Evolutionary conservation across 2,329 filamentous ascomycete genomes (phyloP).

Genomic region (Fusarium liriodendri): DNA sequence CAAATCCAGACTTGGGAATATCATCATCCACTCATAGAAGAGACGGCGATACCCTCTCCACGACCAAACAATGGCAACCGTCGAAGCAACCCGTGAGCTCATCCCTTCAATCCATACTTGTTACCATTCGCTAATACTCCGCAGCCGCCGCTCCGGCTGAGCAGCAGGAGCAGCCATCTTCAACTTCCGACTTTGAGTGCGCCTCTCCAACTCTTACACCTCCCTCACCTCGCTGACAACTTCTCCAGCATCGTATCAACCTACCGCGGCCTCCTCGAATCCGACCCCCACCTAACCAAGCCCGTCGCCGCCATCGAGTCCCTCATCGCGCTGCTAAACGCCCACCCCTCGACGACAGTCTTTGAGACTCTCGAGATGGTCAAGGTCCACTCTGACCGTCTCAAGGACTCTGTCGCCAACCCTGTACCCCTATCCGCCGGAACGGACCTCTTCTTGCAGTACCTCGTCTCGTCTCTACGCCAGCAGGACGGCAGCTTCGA

Average conservation of each 20-base stretch:
- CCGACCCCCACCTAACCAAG: conserved; percentile 90
- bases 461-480: conserved; percentile 81
- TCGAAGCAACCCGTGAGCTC: conserved; percentile 29
- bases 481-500: conserved; percentile 74
- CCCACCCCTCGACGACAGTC: conserved; percentile 84
- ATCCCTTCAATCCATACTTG: background rate
- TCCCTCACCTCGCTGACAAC: background rate
- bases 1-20: conserved; percentile 33
- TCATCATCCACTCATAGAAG: conserved; percentile 17
- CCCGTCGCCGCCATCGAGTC: conserved; percentile 95
- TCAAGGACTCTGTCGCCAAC: conserved; percentile 85
- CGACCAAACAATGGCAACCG: conserved; percentile 31
- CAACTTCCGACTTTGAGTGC: conserved; percentile 44
- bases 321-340: conserved; percentile 85
- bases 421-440: conserved; percentile 93
- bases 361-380: conserved; percentile 93
- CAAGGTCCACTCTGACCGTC: conserved; percentile 77
- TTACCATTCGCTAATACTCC: background rate
- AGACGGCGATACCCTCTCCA: background rate
- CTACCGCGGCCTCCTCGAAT: conserved; percentile 65
- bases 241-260: conserved; percentile 63
- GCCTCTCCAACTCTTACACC: background rate
- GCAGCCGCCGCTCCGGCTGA: conserved; percentile 30
- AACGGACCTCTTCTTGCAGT: conserved; percentile 95
- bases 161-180: conserved; percentile 34